Percentiles rank a stretch among this genome's conserved stretches.
phyloP scores from a whole-genome alignment of 805 yeast genomes.

The Saccharomyces kudriavzevii region DNA sequence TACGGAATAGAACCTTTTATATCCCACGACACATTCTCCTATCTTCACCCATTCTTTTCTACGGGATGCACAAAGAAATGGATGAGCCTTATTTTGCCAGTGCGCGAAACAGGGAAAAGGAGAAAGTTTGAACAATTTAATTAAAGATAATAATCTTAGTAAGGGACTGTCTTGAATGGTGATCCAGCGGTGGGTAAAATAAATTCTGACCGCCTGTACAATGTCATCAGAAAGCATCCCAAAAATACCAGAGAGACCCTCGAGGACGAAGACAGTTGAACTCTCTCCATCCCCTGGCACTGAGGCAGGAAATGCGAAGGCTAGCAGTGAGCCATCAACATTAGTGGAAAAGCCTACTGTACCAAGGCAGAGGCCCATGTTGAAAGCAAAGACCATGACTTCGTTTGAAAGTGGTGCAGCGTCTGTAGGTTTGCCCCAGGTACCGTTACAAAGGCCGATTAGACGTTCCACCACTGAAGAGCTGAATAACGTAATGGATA shows the following conservation, averaged over 20 bases:
- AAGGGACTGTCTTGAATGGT: not conserved
- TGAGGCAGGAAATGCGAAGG: constrained; percentile 16
- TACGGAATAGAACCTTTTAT: not conserved
- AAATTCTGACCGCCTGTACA: not conserved
- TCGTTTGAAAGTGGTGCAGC: not conserved
- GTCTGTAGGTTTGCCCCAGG: constrained; percentile 2
- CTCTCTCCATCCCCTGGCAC: not conserved
- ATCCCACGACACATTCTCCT: not conserved
- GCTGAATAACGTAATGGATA: constrained; percentile 4
- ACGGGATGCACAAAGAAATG: not conserved
- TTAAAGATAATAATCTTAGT: not conserved
- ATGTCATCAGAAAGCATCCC: constrained; percentile 18
- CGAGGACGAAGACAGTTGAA: constrained; percentile 3
- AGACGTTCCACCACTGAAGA: constrained; percentile 10
- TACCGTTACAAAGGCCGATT: constrained; percentile 7
- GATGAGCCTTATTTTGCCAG: not conserved
- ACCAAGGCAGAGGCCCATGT: constrained; percentile 6
- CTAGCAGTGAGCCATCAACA: constrained; percentile 5
- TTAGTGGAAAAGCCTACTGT: constrained; percentile 6
- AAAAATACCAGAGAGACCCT: constrained; percentile 28
- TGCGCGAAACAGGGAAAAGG: not conserved
- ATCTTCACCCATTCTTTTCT: not conserved
- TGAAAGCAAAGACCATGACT: constrained; percentile 3
- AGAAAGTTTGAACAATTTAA: not conserved
- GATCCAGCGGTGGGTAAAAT: not conserved